These are phyloP conservation scores for Handroanthus guayacan DNA, from an alignment of 257 asterid species.

Conservation along the genomic window DNA sequence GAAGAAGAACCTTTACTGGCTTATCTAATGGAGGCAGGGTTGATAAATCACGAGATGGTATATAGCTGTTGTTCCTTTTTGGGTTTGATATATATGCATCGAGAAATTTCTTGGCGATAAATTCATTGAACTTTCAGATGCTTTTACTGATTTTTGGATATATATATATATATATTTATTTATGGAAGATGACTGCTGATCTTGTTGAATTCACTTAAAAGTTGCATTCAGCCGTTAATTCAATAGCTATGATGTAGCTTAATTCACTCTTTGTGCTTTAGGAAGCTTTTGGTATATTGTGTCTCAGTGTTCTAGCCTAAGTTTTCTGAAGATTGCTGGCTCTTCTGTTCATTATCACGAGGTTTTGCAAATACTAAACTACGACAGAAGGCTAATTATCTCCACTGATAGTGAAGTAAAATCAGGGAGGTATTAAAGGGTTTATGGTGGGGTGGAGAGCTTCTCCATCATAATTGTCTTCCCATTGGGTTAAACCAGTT, in stretches of 20 bases:
- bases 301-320: constrained; percentile 11
- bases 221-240: not conserved
- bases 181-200: not conserved
- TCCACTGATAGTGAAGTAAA: not conserved
- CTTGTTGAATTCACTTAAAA: not conserved
- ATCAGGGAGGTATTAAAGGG: not conserved
- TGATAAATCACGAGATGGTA: constrained; percentile 66
- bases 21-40: constrained; percentile 50
- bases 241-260: not conserved
- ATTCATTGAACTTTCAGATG: constrained; percentile 21
- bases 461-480: not conserved
- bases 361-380: not conserved
- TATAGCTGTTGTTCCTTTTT: constrained; percentile 29
- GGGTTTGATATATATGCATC: constrained; percentile 8
- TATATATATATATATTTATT: constrained; percentile 1
- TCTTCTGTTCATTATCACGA: too few relatives aligned
- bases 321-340: not conserved
- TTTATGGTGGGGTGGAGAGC: not conserved
- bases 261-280: not conserved
- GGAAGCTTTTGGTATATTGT: not conserved
- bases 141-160: constrained; percentile 1
- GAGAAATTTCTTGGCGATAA: not conserved
- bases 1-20: constrained; percentile 50
- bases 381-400: not conserved
- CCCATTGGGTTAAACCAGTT: not conserved